A percentile compares a stretch with the other conserved stretches of the same genome.
phyloP scores from a whole-genome alignment of 352 stramenopile species.

The Thraustochytrium sp. region DNA sequence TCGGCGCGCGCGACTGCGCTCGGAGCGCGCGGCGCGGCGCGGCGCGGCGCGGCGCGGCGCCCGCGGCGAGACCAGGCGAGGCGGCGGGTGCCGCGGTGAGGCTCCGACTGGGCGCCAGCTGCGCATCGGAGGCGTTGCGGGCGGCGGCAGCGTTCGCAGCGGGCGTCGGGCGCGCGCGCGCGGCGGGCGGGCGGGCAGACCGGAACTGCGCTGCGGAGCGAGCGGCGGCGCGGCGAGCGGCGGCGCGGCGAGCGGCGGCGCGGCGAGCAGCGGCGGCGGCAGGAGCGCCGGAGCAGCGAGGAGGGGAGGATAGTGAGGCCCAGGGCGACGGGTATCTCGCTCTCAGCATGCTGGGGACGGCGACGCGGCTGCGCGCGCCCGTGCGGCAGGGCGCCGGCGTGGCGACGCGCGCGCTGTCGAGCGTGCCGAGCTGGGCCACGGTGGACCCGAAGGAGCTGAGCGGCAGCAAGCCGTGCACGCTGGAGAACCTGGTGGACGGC shows the following conservation, averaged over 20 bases:
- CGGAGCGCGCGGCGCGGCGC: too few species aligned
- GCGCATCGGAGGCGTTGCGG: not conserved
- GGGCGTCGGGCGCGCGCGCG: not conserved
- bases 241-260: too few species aligned
- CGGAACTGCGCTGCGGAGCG: not conserved
- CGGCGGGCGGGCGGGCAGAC: not conserved
- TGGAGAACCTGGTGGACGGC: conserved; percentile 84
- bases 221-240: too few species aligned
- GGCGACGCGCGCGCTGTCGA: not conserved
- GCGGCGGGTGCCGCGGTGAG: too few species aligned
- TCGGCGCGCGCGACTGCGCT: too few species aligned
- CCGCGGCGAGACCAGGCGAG: too few species aligned
- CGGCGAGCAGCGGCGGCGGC: too few species aligned
- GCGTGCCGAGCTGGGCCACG: conserved; percentile 62
- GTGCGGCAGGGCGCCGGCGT: not conserved
- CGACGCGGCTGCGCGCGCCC: not conserved
- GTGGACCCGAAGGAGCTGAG: conserved; percentile 78
- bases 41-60: too few species aligned
- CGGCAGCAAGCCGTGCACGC: conserved; percentile 63
- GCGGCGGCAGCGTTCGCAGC: not conserved
- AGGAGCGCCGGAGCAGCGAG: not conserved
- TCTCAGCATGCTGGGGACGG: not conserved
- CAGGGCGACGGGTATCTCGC: not conserved
- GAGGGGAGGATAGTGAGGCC: not conserved
- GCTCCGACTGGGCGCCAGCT: too few species aligned